Conservation (phyloP, 441 rosid genomes). For the Gossypium davidsonii region DNA sequence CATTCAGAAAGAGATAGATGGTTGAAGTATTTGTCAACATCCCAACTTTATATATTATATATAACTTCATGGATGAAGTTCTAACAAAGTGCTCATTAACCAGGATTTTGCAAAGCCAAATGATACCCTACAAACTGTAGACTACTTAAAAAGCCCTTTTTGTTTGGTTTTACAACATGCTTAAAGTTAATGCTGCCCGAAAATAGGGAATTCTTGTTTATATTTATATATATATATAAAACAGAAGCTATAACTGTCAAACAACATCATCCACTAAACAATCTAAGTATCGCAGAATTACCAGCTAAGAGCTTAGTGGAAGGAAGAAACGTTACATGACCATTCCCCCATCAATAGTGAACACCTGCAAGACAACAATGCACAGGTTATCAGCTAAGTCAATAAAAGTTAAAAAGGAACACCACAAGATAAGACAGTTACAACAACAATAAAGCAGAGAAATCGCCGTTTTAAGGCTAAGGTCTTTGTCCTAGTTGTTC, state of each 20-base stretch:
- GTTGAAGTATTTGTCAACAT: background rate
- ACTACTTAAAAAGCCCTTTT: background rate
- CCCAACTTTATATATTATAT: background rate
- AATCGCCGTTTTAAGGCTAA: background rate
- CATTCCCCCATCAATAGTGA: slow-evolving; percentile 93
- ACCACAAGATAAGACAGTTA: background rate
- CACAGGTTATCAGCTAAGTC: slow-evolving; percentile 3
- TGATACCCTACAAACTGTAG: background rate
- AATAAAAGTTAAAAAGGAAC: background rate
- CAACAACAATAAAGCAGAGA: background rate
- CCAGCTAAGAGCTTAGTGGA: background rate
- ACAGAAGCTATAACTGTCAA: slow-evolving; percentile 7
- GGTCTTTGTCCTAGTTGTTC: background rate
- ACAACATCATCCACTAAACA: background rate
- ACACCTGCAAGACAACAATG: slow-evolving; percentile 40
- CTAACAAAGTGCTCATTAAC: background rate
- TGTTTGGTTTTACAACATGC: slow-evolving; percentile 6
- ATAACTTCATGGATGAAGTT: background rate
- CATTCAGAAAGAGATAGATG: background rate
- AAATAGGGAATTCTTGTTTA: background rate
- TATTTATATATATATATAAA: too few species aligned
- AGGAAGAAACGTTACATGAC: slow-evolving; percentile 43
- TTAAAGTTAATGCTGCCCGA: slow-evolving; percentile 11
- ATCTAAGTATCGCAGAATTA: background rate
- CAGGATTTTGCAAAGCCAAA: background rate